Base-by-base conservation (phyloP, 306 rosid genomes). In the Argentina anserina region DNA sequence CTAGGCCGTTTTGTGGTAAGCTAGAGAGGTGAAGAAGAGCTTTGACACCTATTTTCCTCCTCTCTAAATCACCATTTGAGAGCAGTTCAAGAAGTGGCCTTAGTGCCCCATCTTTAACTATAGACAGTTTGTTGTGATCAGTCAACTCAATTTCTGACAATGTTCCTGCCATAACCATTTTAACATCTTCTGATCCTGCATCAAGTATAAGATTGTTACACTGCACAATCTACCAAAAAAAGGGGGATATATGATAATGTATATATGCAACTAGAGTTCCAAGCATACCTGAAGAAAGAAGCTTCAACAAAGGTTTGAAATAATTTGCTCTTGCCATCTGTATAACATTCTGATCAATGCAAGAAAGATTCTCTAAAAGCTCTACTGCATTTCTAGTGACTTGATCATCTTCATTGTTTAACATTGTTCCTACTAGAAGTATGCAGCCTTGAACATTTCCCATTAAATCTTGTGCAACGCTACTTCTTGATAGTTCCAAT, bases 291-390 rank as follows among this genome's bases (percentile, higher is more conserved):
- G 93, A 76, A 65, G 79, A 86, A 72, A 90, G 91, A 64, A 71
- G 82, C 66, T 37, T 77, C 81, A 90, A 73, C 78, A 90, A 62
- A 72, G 87, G 93, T 78, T 80, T 90, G 45, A 90, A 82, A 78
- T 90, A 83, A 74, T 86, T 88, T 11, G 91, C 89, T 72, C 83
- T 88, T 40, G 91, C 93, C 96, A 90, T 90, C 76, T 75, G 85
- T 76, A 78, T 72, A 45, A 90, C 89, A 81, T 90, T 90, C 40
- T 83, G 81, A 63, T 87, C 83, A 81, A 73, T 79, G 77, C 68
- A 72, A 34, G 93, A 83, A 53, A 90, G 84, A 49, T 80, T 90
- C 81, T 80, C 89, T 78, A 90, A 76, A 39, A 90, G 76, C 71
- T 86, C 86, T 25, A 47, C 71, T 59, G 89, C 91, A 75, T 81